Base-by-base conservation (phyloP, 306 rosid genomes). In the Quercus ilex region DNA sequence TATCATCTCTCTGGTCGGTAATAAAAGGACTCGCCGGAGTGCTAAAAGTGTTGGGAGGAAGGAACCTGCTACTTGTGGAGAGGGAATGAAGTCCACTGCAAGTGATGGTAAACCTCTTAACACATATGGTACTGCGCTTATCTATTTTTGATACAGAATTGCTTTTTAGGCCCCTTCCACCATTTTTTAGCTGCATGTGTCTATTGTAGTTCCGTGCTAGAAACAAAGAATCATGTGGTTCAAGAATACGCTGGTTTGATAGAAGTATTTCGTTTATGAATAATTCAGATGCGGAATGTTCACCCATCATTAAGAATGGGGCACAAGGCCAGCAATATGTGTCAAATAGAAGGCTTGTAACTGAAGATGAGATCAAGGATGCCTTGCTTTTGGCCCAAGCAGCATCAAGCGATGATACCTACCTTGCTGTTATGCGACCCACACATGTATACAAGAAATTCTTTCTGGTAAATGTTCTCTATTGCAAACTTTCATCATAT, bases 371-470 rank as follows among this genome's bases (percentile, higher is more conserved):
- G 80, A 90, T 64, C 52, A 41, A 68, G 20, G 74, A 55, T 15
- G 77, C 89, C 73, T 49, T 74, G 41, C 51, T 13, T 59, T 74
- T 86, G 84, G 97, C 95, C 14, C 76, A 78, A 74, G 90, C 76
- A 74, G 87, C 83, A 28, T 76, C 90, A 52, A 79, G 77, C 4
- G 20, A 57, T 1, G 73, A 76, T n/a, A 77, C 85, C 46, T 70
- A 86, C 67, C 46, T n/a, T 49, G 58, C 90, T 49, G 74, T 85
- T 30, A 90, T 92, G 95, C 88, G 85, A 68, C 92, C 95, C 17
- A 43, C 92, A 0, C 89, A 92, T 41, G 92, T 90, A 9, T 89
- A 87, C 89, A 89, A 75, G 87, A 85, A 91, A 86, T 92, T 89
- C 92, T 89, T 3, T 21, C 71, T 89, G 97, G 97, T 92, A 87